Evolutionary conservation across 768 basidiomycete species (phyloP), one percentile per base, ranked within the genome.

Genomic region (Mycena crocata): DNA sequence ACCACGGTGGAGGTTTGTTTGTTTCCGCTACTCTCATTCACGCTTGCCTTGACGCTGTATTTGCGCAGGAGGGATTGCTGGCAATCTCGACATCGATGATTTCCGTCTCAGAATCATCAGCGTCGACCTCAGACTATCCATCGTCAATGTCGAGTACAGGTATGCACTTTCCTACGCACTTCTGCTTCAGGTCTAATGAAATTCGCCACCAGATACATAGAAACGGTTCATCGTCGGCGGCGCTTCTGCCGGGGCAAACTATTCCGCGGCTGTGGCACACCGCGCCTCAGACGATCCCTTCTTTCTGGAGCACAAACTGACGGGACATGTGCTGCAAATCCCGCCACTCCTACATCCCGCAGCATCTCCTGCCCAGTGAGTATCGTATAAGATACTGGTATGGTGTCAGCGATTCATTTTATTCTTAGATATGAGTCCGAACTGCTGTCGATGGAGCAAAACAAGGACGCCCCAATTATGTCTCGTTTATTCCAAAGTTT

Each of bases 221-320:
- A 60, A 60, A 40, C 46, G 58, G 7, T 50, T 60, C 31, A 10
- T 60, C 17, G 26, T 60, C 37, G 30, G 46, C 58, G 58, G 58
- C 17, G 4, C 26, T 3, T 60, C 58, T 9, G 32, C 58, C 3
- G 58, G 58, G 4, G 58, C 34, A 26, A 48, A 60, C 14, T 31
- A 35, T n/a, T 32, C 46, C 15, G 48, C 58, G 21, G 31, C 24
- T 15, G 17, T 60, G 21, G 35, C 26, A 23, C 58, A 60, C 31
- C 58, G 58, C 15, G 6, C 58, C 13, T 35, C 14, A 14, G 26
- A 49, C 5, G 58, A 60, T 60, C 35, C 48, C 3, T 60, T 60
- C 46, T 60, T 60, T 5, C 8, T 26, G 14, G 19, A 35, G 17
- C 46, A 34, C 57, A 59, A 59, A 35, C 34, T 48, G 19, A 60